Percentiles rank a stretch among this genome's conserved stretches.
Evolutionary conservation across 495 filamentous ascomycete genomes (phyloP).

Genomic region (Filosporella fistucella): DNA sequence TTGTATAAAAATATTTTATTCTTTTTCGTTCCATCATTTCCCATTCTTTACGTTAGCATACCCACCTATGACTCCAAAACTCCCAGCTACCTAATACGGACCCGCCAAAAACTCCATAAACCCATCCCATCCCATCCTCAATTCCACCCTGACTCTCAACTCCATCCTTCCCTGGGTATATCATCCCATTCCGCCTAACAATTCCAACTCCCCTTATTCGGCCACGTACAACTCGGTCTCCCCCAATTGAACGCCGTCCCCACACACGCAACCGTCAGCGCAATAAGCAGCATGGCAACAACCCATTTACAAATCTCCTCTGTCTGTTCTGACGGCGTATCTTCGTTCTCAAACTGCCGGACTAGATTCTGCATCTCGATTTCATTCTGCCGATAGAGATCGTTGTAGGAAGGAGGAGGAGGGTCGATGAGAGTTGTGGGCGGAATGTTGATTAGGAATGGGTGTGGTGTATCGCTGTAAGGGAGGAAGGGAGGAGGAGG

Average conservation of each 20-base stretch:
- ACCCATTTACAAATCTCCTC: constrained; percentile 22
- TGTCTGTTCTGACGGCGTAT: constrained; percentile 9
- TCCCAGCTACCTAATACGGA: no score
- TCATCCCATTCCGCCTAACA: not conserved
- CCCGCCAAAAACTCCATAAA: no score
- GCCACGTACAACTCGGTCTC: no score
- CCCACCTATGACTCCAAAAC: no score
- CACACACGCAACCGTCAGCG: constrained; percentile 14
- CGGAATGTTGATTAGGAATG: constrained; percentile 14
- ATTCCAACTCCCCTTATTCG: no score
- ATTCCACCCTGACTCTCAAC: no score
- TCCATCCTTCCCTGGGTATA: not conserved
- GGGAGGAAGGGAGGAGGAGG: not conserved
- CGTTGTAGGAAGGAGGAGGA: constrained; percentile 19
- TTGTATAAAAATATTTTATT: no score
- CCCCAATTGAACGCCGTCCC: constrained; percentile 23
- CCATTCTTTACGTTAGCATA: no score
- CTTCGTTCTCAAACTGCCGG: constrained; percentile 9
- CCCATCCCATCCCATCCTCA: no score
- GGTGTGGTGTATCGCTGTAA: constrained; percentile 18
- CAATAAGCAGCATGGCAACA: constrained; percentile 22
- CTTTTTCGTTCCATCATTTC: no score
- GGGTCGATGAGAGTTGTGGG: not conserved
- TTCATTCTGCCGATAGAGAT: constrained; percentile 7
- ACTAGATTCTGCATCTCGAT: constrained; percentile 11